phyloP scores from a whole-genome alignment of 2,329 filamentous ascomycete species.

The Ophiostoma sp. region DNA sequence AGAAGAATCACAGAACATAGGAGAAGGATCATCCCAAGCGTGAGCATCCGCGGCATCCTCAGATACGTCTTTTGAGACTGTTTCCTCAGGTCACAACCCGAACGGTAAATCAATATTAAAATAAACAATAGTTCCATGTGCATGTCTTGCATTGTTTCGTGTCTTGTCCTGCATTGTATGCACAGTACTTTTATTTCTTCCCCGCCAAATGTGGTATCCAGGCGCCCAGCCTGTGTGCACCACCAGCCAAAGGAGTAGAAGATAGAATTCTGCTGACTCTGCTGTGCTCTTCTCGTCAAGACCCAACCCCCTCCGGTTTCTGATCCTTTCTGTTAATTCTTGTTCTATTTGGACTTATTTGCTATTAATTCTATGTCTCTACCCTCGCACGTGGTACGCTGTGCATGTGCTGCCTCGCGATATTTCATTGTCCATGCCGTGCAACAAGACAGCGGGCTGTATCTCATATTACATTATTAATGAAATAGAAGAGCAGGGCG shows the following conservation, averaged over 20 bases:
- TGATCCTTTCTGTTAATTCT: neutral
- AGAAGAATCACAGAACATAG: neutral
- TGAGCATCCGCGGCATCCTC: no score
- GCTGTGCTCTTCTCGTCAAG: no score
- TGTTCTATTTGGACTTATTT: neutral
- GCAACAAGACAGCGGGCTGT: constrained; percentile 13
- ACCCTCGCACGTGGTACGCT: constrained; percentile 18
- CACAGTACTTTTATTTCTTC: constrained; percentile 4
- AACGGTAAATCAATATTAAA: neutral
- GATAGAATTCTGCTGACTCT: no score
- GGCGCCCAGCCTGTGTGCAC: constrained; percentile 1
- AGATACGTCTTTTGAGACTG: no score
- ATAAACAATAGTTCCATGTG: neutral
- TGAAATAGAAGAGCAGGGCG: no score
- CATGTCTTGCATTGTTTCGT: constrained; percentile 2
- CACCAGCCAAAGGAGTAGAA: neutral
- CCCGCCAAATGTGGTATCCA: constrained; percentile 1
- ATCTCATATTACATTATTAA: neutral
- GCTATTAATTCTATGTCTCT: neutral
- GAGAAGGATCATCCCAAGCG: no score
- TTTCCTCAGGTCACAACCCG: no score
- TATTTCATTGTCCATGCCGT: constrained; percentile 14
- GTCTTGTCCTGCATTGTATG: constrained; percentile 8
- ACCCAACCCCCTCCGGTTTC: neutral
- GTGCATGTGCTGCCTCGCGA: constrained; percentile 16